phyloP scores from a whole-genome alignment of 2,329 filamentous ascomycete genomes.

The Xylaria sp. region DNA sequence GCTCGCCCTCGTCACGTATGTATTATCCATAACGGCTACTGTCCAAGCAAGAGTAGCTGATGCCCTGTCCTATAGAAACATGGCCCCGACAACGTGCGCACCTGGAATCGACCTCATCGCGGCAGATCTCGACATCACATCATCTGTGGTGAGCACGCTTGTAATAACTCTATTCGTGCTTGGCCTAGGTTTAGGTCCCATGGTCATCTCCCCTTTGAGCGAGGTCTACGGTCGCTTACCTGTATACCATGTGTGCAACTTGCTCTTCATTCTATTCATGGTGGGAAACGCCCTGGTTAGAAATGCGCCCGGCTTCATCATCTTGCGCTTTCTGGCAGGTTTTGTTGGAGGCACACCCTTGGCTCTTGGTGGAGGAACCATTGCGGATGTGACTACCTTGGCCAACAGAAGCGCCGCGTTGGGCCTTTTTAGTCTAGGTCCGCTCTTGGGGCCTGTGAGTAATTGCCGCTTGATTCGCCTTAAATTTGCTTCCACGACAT shows the following conservation, averaged over 20 bases:
- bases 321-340: not conserved
- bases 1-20: no score
- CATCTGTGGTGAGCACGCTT: no score
- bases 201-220: not conserved
- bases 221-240: conserved; percentile 1
- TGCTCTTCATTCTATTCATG: no score
- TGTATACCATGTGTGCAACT: no score
- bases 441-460: not conserved
- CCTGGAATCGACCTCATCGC: not conserved
- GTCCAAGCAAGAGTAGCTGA: no score
- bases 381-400: no score
- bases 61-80: no score
- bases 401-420: not conserved
- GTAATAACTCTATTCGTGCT: no score
- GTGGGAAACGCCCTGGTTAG: not conserved
- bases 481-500: no score
- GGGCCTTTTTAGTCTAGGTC: not conserved
- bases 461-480: no score
- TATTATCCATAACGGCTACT: not conserved
- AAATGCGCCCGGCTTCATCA: not conserved
- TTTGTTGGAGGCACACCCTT: not conserved
- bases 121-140: no score
- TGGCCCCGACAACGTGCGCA: not conserved
- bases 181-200: not conserved
- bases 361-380: no score